These are phyloP conservation scores for Alternaria infectoria DNA, from an alignment of 2,329 filamentous ascomycete genomes.

Conservation along the genomic window DNA sequence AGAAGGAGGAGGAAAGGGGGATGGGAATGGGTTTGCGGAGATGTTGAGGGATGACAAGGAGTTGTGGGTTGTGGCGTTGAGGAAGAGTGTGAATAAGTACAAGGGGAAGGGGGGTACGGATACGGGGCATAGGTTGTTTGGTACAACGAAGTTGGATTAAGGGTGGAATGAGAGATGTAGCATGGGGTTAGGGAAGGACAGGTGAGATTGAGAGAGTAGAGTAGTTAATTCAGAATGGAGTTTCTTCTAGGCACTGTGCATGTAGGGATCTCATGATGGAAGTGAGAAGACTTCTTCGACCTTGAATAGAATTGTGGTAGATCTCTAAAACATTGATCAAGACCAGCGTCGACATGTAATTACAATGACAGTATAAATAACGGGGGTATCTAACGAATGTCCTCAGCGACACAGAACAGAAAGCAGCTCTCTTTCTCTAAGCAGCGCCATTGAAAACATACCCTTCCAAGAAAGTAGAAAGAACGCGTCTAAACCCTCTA, in stretches of 20 bases:
- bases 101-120: slow-evolving; percentile 60
- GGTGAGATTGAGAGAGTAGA: background rate
- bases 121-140: slow-evolving; percentile 51
- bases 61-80: slow-evolving; percentile 58
- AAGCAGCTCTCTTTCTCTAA: background rate
- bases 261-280: background rate
- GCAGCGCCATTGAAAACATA: background rate
- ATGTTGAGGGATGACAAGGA: slow-evolving; percentile 19
- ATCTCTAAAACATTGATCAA: background rate
- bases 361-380: background rate
- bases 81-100: slow-evolving; percentile 63
- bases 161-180: background rate
- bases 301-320: background rate
- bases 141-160: background rate
- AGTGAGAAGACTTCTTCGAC: background rate
- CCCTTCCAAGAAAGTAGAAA: background rate
- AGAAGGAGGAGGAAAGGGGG: background rate
- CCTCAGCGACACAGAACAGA: background rate
- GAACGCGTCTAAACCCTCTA: background rate
- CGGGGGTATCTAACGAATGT: background rate
- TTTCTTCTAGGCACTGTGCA: background rate
- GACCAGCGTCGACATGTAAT: background rate
- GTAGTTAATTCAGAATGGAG: background rate
- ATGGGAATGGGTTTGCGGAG: slow-evolving; percentile 16
- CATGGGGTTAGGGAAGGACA: background rate